phyloP scores from a whole-genome alignment of 2,329 filamentous ascomycete species.

The Calonectria crousiana region DNA sequence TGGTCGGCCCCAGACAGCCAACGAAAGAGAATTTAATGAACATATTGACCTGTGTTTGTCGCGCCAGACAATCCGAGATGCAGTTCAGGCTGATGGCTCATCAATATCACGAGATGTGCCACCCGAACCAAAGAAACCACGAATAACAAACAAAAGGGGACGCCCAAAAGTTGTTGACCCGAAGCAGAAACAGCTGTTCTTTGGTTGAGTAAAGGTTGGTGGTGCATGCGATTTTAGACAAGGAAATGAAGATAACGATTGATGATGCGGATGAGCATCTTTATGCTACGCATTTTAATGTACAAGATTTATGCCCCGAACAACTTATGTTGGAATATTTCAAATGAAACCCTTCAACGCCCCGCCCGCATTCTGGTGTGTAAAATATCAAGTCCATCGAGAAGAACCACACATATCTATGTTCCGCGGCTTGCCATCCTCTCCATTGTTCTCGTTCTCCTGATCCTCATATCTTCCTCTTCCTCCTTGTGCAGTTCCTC shows the following conservation, averaged over 20 bases:
- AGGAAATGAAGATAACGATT: constrained; percentile 18
- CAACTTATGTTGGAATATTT: background rate
- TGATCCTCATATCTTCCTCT: constrained; percentile 46
- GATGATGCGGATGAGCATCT: constrained; percentile 14
- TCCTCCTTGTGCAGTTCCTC: constrained; percentile 47
- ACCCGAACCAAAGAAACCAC: constrained; percentile 53
- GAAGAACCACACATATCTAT: constrained; percentile 6
- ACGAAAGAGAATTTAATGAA: constrained; percentile 85
- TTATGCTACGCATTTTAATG: background rate
- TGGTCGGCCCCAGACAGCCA: constrained; percentile 76
- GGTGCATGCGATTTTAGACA: background rate
- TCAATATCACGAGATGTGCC: constrained; percentile 45
- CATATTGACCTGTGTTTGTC: constrained; percentile 96
- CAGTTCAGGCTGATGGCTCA: constrained; percentile 69
- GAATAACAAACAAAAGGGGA: constrained; percentile 51
- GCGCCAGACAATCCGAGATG: constrained; percentile 85
- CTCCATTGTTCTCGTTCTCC: constrained; percentile 44
- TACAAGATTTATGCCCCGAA: background rate
- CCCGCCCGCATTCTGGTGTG: constrained; percentile 7
- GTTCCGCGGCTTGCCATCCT: constrained; percentile 42
- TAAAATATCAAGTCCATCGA: background rate
- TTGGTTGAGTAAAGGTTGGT: constrained; percentile 52
- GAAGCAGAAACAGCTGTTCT: constrained; percentile 65
- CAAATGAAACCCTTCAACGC: constrained; percentile 2
- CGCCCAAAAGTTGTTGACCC: constrained; percentile 53